Base-by-base conservation (phyloP, 495 filamentous ascomycete genomes). In the Tuber indicum region DNA sequence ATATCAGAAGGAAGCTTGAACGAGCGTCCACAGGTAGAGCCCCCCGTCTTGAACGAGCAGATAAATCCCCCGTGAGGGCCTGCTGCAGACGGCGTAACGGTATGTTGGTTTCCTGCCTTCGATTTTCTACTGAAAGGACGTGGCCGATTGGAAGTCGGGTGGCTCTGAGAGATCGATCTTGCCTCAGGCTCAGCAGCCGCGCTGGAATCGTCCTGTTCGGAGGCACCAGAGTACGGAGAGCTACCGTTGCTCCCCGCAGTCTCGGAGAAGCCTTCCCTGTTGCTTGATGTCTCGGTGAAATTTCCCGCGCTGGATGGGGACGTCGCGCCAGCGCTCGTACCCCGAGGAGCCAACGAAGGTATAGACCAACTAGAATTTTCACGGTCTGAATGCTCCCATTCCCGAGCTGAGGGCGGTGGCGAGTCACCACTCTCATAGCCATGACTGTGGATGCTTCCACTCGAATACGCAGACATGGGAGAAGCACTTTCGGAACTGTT, bases 1-100 rank as follows among this genome's bases (percentile, higher is more conserved):
- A 82, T 77, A 45, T 82, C 80, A 49, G 81, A 82, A n/a, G 81
- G 81, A 73, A 82, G 80, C 42, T 82, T 82, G 39, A 79, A 82
- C 36, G 74, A 46, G 39, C 75, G 49, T 43, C 71, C 73, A 76
- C 80, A 82, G 36, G 47, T 1, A 42, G 62, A 58, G 0, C 72
- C 74, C 43, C 39, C 12, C 41, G 71, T 72, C n/a, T 41, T 8
- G 42, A 82, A 82, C 39, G 75, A 74, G 62, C 81, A 82, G 58
- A 76, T 74, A 72, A 82, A 82, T 43, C 77, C 80, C 32, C 78
- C 78, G 10, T 76, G 71, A 45, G 80, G 79, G 10, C 77, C 73
- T 44, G 81, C 81, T 0, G 74, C 77, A 19, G 81, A 74, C n/a
- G 81, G 81, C 17, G 81, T 82, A 46, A 82, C 81, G 17, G 75